Conservation (phyloP, 352 stramenopile species). For the Hyphochytrium catenoides region DNA sequence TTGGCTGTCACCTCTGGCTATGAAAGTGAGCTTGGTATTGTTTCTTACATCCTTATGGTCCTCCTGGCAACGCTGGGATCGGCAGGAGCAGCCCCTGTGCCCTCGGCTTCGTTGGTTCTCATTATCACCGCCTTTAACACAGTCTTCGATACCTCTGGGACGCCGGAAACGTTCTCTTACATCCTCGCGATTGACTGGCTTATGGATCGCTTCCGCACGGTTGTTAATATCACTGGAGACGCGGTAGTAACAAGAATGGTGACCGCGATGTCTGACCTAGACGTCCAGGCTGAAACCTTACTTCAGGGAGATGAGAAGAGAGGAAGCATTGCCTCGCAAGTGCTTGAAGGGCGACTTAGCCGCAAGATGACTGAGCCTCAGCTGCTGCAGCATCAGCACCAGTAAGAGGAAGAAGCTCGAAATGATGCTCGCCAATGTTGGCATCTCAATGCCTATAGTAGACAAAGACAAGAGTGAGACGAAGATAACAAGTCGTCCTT, state of each 20-base stretch:
- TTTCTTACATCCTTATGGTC: constrained; percentile 25
- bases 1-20: constrained; percentile 24
- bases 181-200: constrained; percentile 31
- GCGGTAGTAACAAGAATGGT: constrained; percentile 27
- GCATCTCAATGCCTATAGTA: too few relatives aligned
- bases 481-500: too few relatives aligned
- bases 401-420: too few relatives aligned
- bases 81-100: constrained; percentile 28
- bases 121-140: constrained; percentile 43
- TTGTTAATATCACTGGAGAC: constrained; percentile 31
- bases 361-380: too few relatives aligned
- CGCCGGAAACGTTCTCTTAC: constrained; percentile 21
- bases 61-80: constrained; percentile 31
- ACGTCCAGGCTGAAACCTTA: too few relatives aligned
- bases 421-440: too few relatives aligned
- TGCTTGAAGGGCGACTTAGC: too few relatives aligned
- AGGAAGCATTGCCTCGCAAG: too few relatives aligned
- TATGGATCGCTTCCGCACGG: constrained; percentile 23
- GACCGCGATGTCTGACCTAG: too few relatives aligned
- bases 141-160: constrained; percentile 31
- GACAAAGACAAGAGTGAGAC: too few relatives aligned
- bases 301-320: too few relatives aligned
- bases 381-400: too few relatives aligned
- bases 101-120: constrained; percentile 36
- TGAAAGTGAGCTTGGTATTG: constrained; percentile 16